These are phyloP conservation scores for Kwoniella europaea DNA, from an alignment of 768 basidiomycete genomes.

Conservation along the genomic window DNA sequence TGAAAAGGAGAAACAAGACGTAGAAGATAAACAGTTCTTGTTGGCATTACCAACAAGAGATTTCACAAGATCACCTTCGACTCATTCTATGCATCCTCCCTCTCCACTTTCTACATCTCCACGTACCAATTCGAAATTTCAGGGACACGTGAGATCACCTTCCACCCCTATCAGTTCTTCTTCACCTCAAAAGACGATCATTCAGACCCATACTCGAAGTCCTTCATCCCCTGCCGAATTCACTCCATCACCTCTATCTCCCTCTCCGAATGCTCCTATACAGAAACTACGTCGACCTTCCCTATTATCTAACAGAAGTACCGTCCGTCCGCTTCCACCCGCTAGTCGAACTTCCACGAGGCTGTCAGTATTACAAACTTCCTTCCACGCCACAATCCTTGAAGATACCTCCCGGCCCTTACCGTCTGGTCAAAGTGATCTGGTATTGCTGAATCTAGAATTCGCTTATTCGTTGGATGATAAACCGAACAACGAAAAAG, in stretches of 20 bases:
- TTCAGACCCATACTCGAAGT: constrained; percentile 4
- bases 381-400: constrained; percentile 16
- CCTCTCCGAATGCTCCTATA: background rate
- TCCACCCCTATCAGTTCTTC: constrained; percentile 7
- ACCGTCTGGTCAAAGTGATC: background rate
- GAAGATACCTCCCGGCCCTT: background rate
- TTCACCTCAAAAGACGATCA: background rate
- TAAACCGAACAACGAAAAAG: constrained; percentile 25
- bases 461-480: constrained; percentile 43
- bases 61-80: constrained; percentile 11
- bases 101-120: background rate
- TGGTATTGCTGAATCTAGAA: constrained; percentile 30
- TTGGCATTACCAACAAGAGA: constrained; percentile 2
- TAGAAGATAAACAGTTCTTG: constrained; percentile 2
- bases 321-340: background rate
- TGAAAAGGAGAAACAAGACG: background rate
- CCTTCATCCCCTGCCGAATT: constrained; percentile 14
- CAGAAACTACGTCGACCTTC: constrained; percentile 1
- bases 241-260: background rate
- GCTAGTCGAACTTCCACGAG: background rate
- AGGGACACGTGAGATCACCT: constrained; percentile 5
- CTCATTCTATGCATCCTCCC: constrained; percentile 5
- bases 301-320: background rate
- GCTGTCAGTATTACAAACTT: background rate
- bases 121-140: background rate